These are phyloP conservation scores for Fragilaria radians DNA, from an alignment of 108 stramenopile genomes.

Conservation along the genomic window DNA sequence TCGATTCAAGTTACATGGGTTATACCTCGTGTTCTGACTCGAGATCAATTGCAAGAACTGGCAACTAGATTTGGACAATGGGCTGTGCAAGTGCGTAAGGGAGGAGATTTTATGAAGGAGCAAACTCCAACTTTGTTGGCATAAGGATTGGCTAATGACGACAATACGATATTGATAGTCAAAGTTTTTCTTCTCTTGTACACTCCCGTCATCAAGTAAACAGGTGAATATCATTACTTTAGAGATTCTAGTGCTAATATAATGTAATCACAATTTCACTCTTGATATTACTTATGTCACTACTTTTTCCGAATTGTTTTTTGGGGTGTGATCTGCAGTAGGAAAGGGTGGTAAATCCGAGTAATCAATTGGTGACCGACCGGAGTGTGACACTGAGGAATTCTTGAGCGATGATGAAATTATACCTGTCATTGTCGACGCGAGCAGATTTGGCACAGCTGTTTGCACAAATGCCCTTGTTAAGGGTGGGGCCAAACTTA, in stretches of 20 bases:
- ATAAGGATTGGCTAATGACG: not conserved
- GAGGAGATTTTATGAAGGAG: conserved; percentile 63
- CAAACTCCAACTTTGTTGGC: conserved; percentile 8
- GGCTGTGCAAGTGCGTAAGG: conserved; percentile 67
- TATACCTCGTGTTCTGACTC: conserved; percentile 91
- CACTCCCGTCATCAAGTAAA: too few species aligned
- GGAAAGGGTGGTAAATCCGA: conserved; percentile 1
- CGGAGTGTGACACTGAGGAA: too few species aligned
- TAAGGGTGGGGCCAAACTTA: conserved; percentile 13
- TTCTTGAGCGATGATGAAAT: too few species aligned
- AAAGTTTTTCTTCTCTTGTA: too few species aligned
- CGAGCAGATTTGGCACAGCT: too few species aligned
- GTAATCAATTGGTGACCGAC: conserved; percentile 4
- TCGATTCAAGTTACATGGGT: conserved; percentile 93
- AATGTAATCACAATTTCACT: too few species aligned
- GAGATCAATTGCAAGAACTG: conserved; percentile 71
- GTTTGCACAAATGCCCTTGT: too few species aligned
- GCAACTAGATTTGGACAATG: conserved; percentile 78
- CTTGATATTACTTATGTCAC: too few species aligned
- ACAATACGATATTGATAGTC: conserved; percentile 1
- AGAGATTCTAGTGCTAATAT: too few species aligned
- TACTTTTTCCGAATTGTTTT: not conserved
- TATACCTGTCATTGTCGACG: too few species aligned
- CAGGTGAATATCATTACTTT: too few species aligned
- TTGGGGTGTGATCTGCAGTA: not conserved